phyloP scores from a whole-genome alignment of 805 yeast genomes.

The Candida multigemmis region DNA sequence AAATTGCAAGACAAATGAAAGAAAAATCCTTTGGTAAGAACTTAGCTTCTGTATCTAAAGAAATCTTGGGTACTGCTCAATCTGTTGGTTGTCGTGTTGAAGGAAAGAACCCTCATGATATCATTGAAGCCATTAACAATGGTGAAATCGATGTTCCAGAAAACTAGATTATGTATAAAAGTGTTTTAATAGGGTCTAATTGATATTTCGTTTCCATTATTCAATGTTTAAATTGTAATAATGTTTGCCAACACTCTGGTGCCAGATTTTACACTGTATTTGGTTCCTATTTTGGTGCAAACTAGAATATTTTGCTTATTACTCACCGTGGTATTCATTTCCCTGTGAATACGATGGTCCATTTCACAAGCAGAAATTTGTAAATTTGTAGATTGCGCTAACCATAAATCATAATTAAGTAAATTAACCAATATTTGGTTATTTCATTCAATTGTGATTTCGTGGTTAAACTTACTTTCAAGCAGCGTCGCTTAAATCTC shows the following conservation, averaged over 20 bases:
- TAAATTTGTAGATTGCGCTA: slow-evolving; percentile 1
- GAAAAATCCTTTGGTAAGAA: slow-evolving; percentile 97
- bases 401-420: not conserved
- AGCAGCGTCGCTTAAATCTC: too few species aligned
- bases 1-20: slow-evolving; percentile 96
- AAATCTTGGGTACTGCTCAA: slow-evolving; percentile 99
- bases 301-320: slow-evolving; percentile 60
- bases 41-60: slow-evolving; percentile 95
- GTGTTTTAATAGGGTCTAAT: slow-evolving; percentile 10
- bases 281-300: slow-evolving; percentile 88
- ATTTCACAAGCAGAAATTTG: slow-evolving; percentile 49
- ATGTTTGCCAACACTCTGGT: slow-evolving; percentile 93
- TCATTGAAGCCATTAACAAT: slow-evolving; percentile 95
- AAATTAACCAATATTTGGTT: not conserved
- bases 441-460: too few species aligned
- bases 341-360: slow-evolving; percentile 51
- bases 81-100: slow-evolving; percentile 99
- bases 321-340: slow-evolving; percentile 56
- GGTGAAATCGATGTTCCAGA: slow-evolving; percentile 95
- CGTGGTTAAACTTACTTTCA: too few species aligned
- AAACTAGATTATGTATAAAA: slow-evolving; percentile 45
- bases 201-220: slow-evolving; percentile 1
- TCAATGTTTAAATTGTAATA: not conserved
- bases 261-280: slow-evolving; percentile 51
- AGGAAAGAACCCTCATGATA: slow-evolving; percentile 98